These are phyloP conservation scores for Amphibolis antarctica DNA, from an alignment of 106 monocot species.

Conservation along the genomic window DNA sequence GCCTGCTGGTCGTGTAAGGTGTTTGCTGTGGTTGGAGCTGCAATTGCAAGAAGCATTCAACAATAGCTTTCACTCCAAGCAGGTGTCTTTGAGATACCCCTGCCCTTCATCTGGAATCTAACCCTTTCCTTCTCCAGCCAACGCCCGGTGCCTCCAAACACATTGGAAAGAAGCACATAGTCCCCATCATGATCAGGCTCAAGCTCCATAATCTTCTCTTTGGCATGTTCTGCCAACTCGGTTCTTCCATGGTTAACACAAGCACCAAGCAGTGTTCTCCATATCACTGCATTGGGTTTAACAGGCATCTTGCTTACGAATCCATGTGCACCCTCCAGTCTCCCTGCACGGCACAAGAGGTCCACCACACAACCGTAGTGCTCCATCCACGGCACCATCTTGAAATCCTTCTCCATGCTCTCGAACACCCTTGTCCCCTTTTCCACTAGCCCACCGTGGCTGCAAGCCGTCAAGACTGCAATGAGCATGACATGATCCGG, in stretches of 20 bases:
- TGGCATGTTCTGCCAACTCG: constrained; percentile 11
- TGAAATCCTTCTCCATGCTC: constrained; percentile 2
- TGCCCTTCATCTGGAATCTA: constrained; percentile 4
- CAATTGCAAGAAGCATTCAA: background rate
- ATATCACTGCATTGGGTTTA: constrained; percentile 6
- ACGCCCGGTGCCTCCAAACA: constrained; percentile 8
- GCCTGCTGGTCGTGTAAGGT: too few relatives aligned
- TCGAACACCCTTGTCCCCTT: constrained; percentile 10
- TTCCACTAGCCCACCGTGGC: constrained; percentile 19
- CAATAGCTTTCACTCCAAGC: constrained; percentile 1
- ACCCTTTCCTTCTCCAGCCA: constrained; percentile 10
- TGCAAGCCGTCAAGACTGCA: constrained; percentile 17
- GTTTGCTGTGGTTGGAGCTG: too few relatives aligned
- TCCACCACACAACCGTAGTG: constrained; percentile 21
- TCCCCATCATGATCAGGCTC: constrained; percentile 14
- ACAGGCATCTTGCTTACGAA: constrained; percentile 7
- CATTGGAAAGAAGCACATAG: constrained; percentile 21
- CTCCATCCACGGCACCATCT: constrained; percentile 9
- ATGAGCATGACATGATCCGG: constrained; percentile 18
- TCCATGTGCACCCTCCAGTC: constrained; percentile 5
- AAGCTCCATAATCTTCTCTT: constrained; percentile 2
- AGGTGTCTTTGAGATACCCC: constrained; percentile 3
- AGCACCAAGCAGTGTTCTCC: constrained; percentile 20
- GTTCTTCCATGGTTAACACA: constrained; percentile 6
- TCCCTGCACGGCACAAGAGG: constrained; percentile 12